Conservation (phyloP, 257 asterid species). For the Gentiana macrophylla region DNA sequence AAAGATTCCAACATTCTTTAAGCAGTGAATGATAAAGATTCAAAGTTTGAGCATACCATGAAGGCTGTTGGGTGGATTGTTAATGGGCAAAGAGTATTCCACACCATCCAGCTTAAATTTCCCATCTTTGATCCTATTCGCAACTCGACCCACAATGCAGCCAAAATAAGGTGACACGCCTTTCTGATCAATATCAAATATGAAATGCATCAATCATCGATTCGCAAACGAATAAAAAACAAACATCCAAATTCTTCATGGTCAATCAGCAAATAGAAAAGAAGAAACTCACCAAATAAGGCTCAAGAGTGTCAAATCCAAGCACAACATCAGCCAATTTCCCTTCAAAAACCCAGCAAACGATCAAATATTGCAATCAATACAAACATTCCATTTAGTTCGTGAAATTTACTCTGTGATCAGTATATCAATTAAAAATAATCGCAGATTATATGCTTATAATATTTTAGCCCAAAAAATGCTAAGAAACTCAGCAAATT, state of each 20-base stretch:
- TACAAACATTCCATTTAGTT: not conserved
- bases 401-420: not conserved
- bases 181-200: slow-evolving; percentile 38
- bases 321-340: slow-evolving; percentile 89
- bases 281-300: slow-evolving; percentile 50
- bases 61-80: slow-evolving; percentile 91
- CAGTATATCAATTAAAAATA: no score
- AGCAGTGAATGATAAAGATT: not conserved
- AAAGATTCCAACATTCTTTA: no score
- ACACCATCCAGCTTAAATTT: slow-evolving; percentile 65
- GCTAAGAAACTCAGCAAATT: slow-evolving; percentile 37
- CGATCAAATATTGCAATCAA: not conserved
- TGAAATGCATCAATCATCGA: not conserved
- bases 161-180: slow-evolving; percentile 91
- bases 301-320: slow-evolving; percentile 88
- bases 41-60: slow-evolving; percentile 44
- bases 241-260: not conserved
- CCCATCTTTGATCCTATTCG: slow-evolving; percentile 89
- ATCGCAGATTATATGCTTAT: no score
- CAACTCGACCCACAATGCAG: slow-evolving; percentile 97
- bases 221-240: not conserved
- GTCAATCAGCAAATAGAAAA: not conserved
- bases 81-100: slow-evolving; percentile 61
- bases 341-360: slow-evolving; percentile 22
- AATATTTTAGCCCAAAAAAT: no score